Evolutionary conservation across 176 grass and related monocot species (phyloP).

Genomic region (Oropetium thomaeum): DNA sequence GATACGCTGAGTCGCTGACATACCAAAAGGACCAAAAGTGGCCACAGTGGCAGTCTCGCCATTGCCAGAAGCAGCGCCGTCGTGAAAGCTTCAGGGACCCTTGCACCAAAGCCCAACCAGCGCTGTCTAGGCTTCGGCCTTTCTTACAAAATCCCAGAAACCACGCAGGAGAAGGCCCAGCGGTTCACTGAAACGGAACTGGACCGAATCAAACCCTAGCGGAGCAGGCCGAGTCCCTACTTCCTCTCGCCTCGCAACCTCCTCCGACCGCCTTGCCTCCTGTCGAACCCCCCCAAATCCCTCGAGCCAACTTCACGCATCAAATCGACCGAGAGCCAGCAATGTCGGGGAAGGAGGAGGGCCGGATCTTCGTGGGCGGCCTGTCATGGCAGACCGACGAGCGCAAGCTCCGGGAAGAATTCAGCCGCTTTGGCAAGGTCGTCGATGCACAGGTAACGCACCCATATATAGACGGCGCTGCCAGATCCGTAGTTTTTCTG

Average conservation of each 20-base stretch:
- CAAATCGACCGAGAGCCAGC: neutral
- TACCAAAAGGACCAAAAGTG: too few relatives aligned
- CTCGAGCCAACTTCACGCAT: neutral
- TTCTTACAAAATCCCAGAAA: neutral
- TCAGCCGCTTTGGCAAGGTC: constrained; percentile 85
- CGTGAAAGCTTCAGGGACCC: too few relatives aligned
- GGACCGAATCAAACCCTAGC: neutral
- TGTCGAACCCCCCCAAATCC: neutral
- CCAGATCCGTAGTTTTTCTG: constrained; percentile 18
- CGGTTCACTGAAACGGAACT: neutral
- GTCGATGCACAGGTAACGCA: constrained; percentile 59
- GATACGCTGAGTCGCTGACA: too few relatives aligned
- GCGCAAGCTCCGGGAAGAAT: constrained; percentile 59
- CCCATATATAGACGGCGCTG: neutral
- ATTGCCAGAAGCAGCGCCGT: too few relatives aligned
- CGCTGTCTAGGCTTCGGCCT: neutral
- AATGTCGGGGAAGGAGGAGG: constrained; percentile 72
- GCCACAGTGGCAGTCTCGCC: too few relatives aligned
- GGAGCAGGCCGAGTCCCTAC: neutral
- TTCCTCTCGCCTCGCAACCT: neutral
- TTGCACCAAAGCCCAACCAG: too few relatives aligned
- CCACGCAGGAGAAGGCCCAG: neutral
- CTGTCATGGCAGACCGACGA: constrained; percentile 65
- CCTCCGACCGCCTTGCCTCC: neutral
- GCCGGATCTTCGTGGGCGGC: constrained; percentile 91